A percentile compares a stretch with the other conserved stretches of the same genome.
These are phyloP conservation scores for Gossypium bickii DNA, from an alignment of 345 rosid genomes.

Conservation along the genomic window DNA sequence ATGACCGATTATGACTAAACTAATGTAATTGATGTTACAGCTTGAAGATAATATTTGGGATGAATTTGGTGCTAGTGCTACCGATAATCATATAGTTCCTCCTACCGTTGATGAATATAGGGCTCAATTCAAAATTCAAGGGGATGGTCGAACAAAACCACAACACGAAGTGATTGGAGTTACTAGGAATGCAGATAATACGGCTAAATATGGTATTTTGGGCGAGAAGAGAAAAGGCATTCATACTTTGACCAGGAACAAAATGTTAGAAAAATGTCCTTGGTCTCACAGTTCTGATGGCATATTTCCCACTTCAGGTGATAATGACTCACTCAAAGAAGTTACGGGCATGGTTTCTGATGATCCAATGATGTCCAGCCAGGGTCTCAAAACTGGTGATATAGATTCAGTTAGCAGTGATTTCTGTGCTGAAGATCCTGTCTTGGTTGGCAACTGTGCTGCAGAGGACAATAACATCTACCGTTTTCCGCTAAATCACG, in stretches of 20 bases:
- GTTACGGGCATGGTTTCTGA: conserved; percentile 29
- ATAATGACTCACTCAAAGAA: conserved; percentile 40
- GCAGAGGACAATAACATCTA: conserved; percentile 34
- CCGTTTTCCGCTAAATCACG: conserved; percentile 45
- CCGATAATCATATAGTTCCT: conserved; percentile 77
- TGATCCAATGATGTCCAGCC: conserved; percentile 38
- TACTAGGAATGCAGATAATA: conserved; percentile 28
- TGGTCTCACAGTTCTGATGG: conserved; percentile 47
- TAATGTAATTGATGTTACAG: conserved; percentile 35
- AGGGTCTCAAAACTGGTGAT: conserved; percentile 35
- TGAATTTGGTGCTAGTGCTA: conserved; percentile 44
- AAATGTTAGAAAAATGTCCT: conserved; percentile 49
- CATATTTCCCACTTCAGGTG: conserved; percentile 35
- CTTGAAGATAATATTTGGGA: conserved; percentile 49
- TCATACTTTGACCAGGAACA: conserved; percentile 27
- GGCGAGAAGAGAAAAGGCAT: conserved; percentile 32
- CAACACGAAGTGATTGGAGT: conserved; percentile 37
- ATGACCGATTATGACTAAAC: not conserved
- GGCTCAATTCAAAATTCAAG: conserved; percentile 33
- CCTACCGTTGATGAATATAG: conserved; percentile 33
- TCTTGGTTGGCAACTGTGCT: conserved; percentile 37
- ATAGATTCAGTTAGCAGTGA: conserved; percentile 30
- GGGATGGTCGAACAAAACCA: conserved; percentile 42
- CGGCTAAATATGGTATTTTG: conserved; percentile 25
- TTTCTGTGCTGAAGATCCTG: conserved; percentile 37